A percentile compares a stretch with the other conserved stretches of the same genome.
phyloP scores from a whole-genome alignment of 1,139 yeast species.

The Saccharomyces hybrid region DNA sequence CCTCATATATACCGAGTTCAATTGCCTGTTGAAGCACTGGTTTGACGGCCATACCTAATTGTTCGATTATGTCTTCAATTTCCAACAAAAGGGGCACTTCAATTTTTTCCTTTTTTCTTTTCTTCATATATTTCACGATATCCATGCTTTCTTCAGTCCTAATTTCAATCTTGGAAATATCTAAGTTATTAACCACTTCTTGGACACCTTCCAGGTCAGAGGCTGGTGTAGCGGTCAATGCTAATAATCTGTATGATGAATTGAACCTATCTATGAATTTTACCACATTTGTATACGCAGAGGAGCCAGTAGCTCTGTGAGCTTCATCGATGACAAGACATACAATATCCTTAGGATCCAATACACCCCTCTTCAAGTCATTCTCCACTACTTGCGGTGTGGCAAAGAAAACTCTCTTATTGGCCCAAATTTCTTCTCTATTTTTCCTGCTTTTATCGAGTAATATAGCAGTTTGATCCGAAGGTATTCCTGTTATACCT shows the following conservation, averaged over 20 bases:
- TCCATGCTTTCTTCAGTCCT: slow-evolving; percentile 82
- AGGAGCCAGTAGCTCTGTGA: slow-evolving; percentile 84
- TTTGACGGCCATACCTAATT: slow-evolving; percentile 50
- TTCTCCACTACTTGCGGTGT: slow-evolving; percentile 96
- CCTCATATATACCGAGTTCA: slow-evolving; percentile 51
- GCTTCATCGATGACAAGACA: slow-evolving; percentile 92
- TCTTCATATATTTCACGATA: slow-evolving; percentile 68
- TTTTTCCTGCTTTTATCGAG: slow-evolving; percentile 61
- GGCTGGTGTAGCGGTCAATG: slow-evolving; percentile 94
- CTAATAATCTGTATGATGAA: slow-evolving; percentile 63
- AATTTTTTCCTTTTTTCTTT: slow-evolving; percentile 54
- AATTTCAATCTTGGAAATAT: slow-evolving; percentile 71
- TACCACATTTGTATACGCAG: slow-evolving; percentile 80
- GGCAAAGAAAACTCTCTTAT: slow-evolving; percentile 76
- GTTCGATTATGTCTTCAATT: slow-evolving; percentile 43
- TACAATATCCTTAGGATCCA: slow-evolving; percentile 67
- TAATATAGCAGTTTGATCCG: slow-evolving; percentile 68
- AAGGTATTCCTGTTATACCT: slow-evolving; percentile 77
- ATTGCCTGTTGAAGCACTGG: slow-evolving; percentile 63
- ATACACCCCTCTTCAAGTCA: slow-evolving; percentile 65
- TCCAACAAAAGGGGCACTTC: slow-evolving; percentile 48
- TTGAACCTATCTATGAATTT: slow-evolving; percentile 56
- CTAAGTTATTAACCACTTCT: slow-evolving; percentile 63
- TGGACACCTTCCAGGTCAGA: slow-evolving; percentile 84
- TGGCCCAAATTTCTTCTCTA: slow-evolving; percentile 66